phyloP scores from a whole-genome alignment of 2,329 filamentous ascomycete species.

The Colletotrichum sp. region DNA sequence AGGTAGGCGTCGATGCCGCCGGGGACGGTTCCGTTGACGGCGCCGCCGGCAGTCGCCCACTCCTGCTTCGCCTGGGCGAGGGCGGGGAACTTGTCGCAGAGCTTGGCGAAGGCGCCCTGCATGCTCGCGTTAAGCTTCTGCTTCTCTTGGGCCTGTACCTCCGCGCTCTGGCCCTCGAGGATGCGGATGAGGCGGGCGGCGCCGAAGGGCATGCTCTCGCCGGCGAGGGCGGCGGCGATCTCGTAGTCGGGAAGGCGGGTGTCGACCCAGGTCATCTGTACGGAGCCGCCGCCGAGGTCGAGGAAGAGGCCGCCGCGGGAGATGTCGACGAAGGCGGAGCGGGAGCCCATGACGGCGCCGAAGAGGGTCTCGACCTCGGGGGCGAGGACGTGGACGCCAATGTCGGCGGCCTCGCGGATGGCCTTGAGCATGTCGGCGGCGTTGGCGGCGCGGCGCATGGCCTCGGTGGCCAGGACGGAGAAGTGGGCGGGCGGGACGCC shows the following conservation, averaged over 20 bases:
- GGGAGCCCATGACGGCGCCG: constrained; percentile 79
- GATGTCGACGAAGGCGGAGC: constrained; percentile 73
- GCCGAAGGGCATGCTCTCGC: constrained; percentile 65
- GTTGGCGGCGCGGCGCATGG: constrained; percentile 82
- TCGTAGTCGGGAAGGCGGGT: constrained; percentile 53
- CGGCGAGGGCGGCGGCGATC: constrained; percentile 56
- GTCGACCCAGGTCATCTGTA: constrained; percentile 70
- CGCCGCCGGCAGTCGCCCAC: constrained; percentile 29
- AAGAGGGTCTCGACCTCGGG: constrained; percentile 84
- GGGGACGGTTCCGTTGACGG: constrained; percentile 22
- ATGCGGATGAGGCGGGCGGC: constrained; percentile 62
- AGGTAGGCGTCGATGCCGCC: constrained; percentile 76
- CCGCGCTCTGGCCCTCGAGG: constrained; percentile 43
- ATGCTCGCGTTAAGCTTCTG: constrained; percentile 64
- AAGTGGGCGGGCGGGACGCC: constrained; percentile 70
- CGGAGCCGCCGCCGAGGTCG: constrained; percentile 79
- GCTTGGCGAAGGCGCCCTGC: constrained; percentile 60
- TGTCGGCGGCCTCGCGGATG: constrained; percentile 65
- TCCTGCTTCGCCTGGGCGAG: constrained; percentile 44
- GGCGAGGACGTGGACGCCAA: constrained; percentile 74
- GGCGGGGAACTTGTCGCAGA: constrained; percentile 52
- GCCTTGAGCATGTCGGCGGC: constrained; percentile 68
- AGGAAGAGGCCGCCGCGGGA: constrained; percentile 75
- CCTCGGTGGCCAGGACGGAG: constrained; percentile 84
- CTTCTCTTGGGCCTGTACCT: constrained; percentile 51